Evolutionary conservation across 768 basidiomycete species (phyloP), one percentile per base, ranked within the genome.

Genomic region (Pulveroboletus sp.): DNA sequence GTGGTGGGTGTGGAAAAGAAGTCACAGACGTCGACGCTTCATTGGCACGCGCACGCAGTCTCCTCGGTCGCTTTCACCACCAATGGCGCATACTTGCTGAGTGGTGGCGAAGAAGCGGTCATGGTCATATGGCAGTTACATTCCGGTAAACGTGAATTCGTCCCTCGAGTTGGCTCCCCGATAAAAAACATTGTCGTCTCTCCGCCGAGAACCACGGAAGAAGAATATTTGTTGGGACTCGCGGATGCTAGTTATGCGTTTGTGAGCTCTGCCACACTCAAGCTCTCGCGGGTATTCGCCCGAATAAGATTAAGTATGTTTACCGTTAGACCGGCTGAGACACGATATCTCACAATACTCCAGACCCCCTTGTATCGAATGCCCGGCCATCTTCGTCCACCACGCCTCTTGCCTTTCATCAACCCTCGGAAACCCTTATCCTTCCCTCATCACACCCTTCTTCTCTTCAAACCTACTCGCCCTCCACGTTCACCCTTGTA

Each of bases 11-110:
- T 86, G 29, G 88, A 87, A 67, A 89, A 86, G 67, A 83, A 80
- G 49, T 80, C 92, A 1, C 87, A 90, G 60, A 94, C 92, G 1
- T 85, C 89, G 4, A 79, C 83, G 5, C 69, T 97, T 44, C 95
- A 97, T 69, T 99, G 96, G 96, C 96, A 99, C 63, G 89, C 95
- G 3, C 95, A 98, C 64, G 81, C 92, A 4, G 89, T 98, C 16
- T 83, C 88, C 4, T 85, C 91, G 1, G 65, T 99, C 23, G 75
- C 83, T 0, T 99, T 98, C 67, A 89, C 93, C 0, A 69, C 84
- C 12, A 93, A 95, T 56, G 96, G 96, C 12, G 86, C 92, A 8
- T 95, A 96, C 65, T 70, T 99, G 16, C 70, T 98, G 41, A 94
- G 89, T 52, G 95, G 93, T 54, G 96, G 96, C 38, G 92, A 96